These are phyloP conservation scores for Melampsora americana DNA, from an alignment of 1,284 basidiomycete species.

Conservation along the genomic window DNA sequence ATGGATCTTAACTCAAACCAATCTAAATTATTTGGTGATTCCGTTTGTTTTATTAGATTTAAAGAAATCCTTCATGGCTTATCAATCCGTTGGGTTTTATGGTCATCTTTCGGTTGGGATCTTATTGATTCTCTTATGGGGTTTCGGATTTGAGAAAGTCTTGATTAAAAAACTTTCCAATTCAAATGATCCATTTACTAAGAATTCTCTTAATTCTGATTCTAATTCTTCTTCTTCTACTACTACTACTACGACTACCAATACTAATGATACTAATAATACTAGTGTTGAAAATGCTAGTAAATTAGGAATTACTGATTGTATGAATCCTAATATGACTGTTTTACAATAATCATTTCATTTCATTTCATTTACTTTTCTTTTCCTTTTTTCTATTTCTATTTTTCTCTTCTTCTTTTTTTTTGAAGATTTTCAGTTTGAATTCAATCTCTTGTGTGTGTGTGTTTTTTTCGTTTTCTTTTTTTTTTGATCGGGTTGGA, in stretches of 20 bases:
- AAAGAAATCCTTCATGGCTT: not conserved
- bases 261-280: too few species aligned
- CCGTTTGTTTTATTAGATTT: constrained; percentile 33
- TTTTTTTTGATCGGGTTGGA: too few species aligned
- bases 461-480: not conserved
- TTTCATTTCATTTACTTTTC: not conserved
- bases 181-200: too few species aligned
- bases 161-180: constrained; percentile 1
- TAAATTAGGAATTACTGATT: too few species aligned
- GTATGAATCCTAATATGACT: too few species aligned
- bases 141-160: not conserved
- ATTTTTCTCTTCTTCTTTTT: not conserved
- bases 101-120: constrained; percentile 17
- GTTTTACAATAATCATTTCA: too few species aligned
- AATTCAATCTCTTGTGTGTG: too few species aligned
- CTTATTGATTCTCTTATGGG: not conserved
- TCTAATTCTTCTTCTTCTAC: too few species aligned
- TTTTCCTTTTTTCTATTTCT: not conserved
- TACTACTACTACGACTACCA: too few species aligned
- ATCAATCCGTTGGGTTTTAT: constrained; percentile 15
- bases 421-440: too few species aligned
- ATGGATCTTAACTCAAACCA: constrained; percentile 18
- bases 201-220: too few species aligned
- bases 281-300: too few species aligned
- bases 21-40: constrained; percentile 30